phyloP scores from a whole-genome alignment of 257 asterid species.

The Solanum medicagineum region DNA sequence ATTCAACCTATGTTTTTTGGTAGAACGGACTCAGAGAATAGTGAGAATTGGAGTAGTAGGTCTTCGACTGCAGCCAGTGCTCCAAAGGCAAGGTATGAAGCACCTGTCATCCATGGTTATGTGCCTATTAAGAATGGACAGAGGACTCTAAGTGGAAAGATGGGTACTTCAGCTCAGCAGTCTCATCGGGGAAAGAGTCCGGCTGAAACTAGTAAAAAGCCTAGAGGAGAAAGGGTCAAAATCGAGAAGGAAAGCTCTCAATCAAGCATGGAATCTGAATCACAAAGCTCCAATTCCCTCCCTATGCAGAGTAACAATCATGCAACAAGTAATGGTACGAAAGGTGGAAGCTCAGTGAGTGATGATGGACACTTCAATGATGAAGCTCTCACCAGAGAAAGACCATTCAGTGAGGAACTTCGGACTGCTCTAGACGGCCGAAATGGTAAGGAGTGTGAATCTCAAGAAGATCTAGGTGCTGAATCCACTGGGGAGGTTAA shows the following conservation, averaged over 20 bases:
- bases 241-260: constrained; percentile 77
- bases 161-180: constrained; percentile 22
- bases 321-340: constrained; percentile 31
- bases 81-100: constrained; percentile 13
- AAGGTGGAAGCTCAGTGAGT: constrained; percentile 24
- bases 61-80: constrained; percentile 19
- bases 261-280: constrained; percentile 95
- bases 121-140: not conserved
- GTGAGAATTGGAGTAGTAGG: constrained; percentile 57
- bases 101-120: not conserved
- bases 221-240: constrained; percentile 58
- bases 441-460: constrained; percentile 29
- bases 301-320: constrained; percentile 49
- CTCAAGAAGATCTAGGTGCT: constrained; percentile 26
- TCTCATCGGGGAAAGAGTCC: constrained; percentile 31
- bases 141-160: constrained; percentile 30
- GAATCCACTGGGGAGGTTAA: constrained; percentile 41
- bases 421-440: constrained; percentile 27
- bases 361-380: constrained; percentile 47
- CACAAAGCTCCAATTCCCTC: constrained; percentile 54
- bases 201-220: constrained; percentile 37
- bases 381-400: constrained; percentile 31
- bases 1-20: constrained; percentile 18
- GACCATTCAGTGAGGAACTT: constrained; percentile 22
- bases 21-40: constrained; percentile 45